Evolutionary conservation across 2,329 filamentous ascomycete species (phyloP), one percentile per base, ranked within the genome.

Genomic region (Fusarium decemcellulare): DNA sequence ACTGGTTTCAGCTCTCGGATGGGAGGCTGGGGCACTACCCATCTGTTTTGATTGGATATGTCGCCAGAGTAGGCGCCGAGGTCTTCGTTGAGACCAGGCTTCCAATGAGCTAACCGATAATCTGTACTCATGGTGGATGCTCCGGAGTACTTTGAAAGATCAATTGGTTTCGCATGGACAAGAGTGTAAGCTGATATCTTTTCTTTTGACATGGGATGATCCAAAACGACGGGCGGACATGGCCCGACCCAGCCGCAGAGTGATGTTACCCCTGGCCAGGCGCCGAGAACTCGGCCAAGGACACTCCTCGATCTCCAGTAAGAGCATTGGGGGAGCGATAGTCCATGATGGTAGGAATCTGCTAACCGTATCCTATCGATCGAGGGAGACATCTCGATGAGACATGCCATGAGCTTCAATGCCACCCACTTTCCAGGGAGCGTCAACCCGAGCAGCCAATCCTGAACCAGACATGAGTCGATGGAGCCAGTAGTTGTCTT

Each of bases 181-280:
- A 59, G 12, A 9, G 50, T 30, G 14, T 42, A 18, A 16, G 47
- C 27, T 4, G 43, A 32, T 29, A 37, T 30, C 50, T 59, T 59
- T 14, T 59, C 44, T 29, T 62, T 57, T 27, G 59, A 36, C 16
- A 39, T 27, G 15, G 61, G 39, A 6, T 48, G 51, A 29, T 61
- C 51, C 12, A 60, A 40, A 5, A 61, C 61, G 12, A 61, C 39
- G 6, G 46, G 51, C 6, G 62, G 52, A 32, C 62, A 65, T 29
- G 62, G 62, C 3, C 62, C 62, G 30, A 65, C 30, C 62, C 62
- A 65, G 3, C 62, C 62, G 37, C 58, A 61, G 1, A 53, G 40
- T n/a, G 51, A 32, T 8, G 34, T 36, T 7, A 53, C 51, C n/a
- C 57, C 57, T 23, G 47, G 42, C 57, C 47, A 54, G 27, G 57